Evolutionary conservation across 2,329 filamentous ascomycete species (phyloP).

Genomic region (Penicillium fuscoglaucum): DNA sequence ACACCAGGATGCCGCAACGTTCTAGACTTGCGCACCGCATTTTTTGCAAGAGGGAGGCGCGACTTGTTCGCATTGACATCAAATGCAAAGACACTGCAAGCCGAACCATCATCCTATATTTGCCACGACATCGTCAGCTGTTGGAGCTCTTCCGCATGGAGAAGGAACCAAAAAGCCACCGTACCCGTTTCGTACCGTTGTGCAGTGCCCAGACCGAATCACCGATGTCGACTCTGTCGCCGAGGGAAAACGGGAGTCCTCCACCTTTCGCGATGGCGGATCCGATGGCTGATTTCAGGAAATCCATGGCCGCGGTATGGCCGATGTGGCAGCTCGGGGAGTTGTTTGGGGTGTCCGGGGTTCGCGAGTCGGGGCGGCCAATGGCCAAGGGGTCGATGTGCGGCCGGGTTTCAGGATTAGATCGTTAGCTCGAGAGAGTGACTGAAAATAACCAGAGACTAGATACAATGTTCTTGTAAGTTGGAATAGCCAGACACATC

Average conservation of each 20-base stretch:
- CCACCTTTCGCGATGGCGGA: slow-evolving; percentile 95
- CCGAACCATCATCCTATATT: slow-evolving; percentile 80
- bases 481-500: background rate
- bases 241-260: slow-evolving; percentile 88
- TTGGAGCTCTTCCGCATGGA: background rate
- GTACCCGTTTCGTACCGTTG: slow-evolving; percentile 87
- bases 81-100: slow-evolving; percentile 97
- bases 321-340: slow-evolving; percentile 10
- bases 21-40: slow-evolving; percentile 89
- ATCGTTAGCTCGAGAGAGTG: no score
- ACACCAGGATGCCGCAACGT: slow-evolving; percentile 93
- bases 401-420: no score
- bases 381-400: background rate
- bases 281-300: slow-evolving; percentile 94
- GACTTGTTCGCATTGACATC: slow-evolving; percentile 79
- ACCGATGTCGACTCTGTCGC: slow-evolving; percentile 87
- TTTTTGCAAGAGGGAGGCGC: slow-evolving; percentile 81
- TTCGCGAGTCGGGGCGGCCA: slow-evolving; percentile 5
- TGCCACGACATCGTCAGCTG: slow-evolving; percentile 15
- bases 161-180: slow-evolving; percentile 20
- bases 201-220: slow-evolving; percentile 95
- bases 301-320: slow-evolving; percentile 68
- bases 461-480: background rate
- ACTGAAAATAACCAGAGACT: background rate
- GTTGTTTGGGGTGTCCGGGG: slow-evolving; percentile 9